These are phyloP conservation scores for Trichoderma reesei DNA, from an alignment of 495 filamentous ascomycete species.

Conservation along the genomic window DNA sequence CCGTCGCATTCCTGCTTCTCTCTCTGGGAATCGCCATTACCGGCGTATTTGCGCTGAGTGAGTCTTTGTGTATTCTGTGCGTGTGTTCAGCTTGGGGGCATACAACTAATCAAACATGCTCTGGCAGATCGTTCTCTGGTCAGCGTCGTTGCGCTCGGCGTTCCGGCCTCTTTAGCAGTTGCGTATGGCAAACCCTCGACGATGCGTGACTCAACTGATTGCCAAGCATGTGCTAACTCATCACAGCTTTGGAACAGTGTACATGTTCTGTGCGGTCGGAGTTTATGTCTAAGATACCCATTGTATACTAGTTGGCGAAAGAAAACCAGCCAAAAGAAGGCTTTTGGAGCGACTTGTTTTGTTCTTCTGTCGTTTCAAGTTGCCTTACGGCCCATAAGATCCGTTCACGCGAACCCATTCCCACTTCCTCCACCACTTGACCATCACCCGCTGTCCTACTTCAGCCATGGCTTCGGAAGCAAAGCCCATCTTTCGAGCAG, in stretches of 20 bases:
- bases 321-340: conserved; percentile 17
- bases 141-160: conserved; percentile 65
- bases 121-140: conserved; percentile 80
- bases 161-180: conserved; percentile 80
- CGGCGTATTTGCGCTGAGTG: conserved; percentile 75
- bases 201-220: neutral
- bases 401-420: neutral
- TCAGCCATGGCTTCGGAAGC: conserved; percentile 13
- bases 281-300: conserved; percentile 78
- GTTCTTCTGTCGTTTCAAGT: neutral
- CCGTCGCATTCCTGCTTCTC: conserved; percentile 70
- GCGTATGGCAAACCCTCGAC: conserved; percentile 52
- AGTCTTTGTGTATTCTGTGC: too few species aligned
- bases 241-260: conserved; percentile 81
- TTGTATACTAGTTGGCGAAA: conserved; percentile 13
- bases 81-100: neutral
- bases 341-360: neutral
- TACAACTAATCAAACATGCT: neutral
- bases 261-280: conserved; percentile 96
- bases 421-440: neutral
- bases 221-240: conserved; percentile 13
- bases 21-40: conserved; percentile 54
- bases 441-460: neutral
- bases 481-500: conserved; percentile 63
- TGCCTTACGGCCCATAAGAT: neutral